A percentile compares a stretch with the other conserved stretches of the same genome.
Conservation (phyloP, 2,329 filamentous ascomycete genomes). For the Bisporella sp. region DNA sequence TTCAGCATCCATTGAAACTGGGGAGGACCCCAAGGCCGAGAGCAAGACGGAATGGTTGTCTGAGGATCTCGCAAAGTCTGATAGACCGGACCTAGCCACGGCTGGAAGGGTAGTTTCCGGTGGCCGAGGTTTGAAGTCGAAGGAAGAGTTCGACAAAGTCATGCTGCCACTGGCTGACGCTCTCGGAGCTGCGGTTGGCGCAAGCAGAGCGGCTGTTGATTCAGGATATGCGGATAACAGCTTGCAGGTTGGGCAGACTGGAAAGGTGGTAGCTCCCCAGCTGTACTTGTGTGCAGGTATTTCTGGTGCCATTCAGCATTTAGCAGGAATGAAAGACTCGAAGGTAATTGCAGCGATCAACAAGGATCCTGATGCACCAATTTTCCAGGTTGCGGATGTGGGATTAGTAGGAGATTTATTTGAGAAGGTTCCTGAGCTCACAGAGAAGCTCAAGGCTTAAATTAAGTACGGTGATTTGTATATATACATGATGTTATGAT, state of each 20-base stretch:
- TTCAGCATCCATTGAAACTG: slow-evolving; percentile 71
- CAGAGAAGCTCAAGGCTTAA: slow-evolving; percentile 69
- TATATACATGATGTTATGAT: slow-evolving; percentile 7
- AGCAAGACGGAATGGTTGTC: slow-evolving; percentile 81
- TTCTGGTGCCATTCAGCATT: slow-evolving; percentile 93
- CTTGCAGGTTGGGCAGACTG: slow-evolving; percentile 94
- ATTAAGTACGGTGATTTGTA: slow-evolving; percentile 11
- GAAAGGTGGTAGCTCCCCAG: slow-evolving; percentile 96
- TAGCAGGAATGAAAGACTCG: slow-evolving; percentile 99
- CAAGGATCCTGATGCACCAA: slow-evolving; percentile 94
- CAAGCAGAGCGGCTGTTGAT: slow-evolving; percentile 90
- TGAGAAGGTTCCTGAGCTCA: slow-evolving; percentile 91
- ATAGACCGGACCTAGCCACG: slow-evolving; percentile 89
- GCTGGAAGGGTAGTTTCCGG: slow-evolving; percentile 86
- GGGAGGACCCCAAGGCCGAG: slow-evolving; percentile 73
- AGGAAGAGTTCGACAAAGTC: slow-evolving; percentile 90
- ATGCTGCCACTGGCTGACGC: slow-evolving; percentile 91
- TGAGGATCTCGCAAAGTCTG: slow-evolving; percentile 86
- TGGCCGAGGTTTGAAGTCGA: slow-evolving; percentile 91
- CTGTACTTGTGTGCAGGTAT: slow-evolving; percentile 94
- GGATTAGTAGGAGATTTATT: slow-evolving; percentile 94
- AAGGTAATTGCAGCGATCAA: slow-evolving; percentile 99
- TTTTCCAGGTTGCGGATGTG: slow-evolving; percentile 97
- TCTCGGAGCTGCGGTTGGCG: slow-evolving; percentile 90
- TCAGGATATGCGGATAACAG: slow-evolving; percentile 98